phyloP scores from a whole-genome alignment of 306 rosid species.

The Prunus mume region DNA sequence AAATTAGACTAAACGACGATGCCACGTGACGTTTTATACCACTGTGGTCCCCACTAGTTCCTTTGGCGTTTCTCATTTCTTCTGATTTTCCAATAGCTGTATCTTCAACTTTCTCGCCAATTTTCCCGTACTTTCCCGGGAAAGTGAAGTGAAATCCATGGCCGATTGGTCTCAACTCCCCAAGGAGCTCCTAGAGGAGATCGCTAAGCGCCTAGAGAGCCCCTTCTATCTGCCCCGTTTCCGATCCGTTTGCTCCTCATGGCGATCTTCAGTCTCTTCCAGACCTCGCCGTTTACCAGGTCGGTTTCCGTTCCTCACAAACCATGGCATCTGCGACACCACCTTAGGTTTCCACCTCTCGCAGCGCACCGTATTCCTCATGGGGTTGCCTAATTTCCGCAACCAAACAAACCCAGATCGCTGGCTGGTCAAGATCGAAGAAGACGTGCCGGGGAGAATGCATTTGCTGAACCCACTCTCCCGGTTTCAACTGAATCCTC shows the following conservation, averaged over 20 bases:
- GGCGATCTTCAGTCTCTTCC: slow-evolving; percentile 48
- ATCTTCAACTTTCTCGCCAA: neutral
- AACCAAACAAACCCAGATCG: slow-evolving; percentile 1
- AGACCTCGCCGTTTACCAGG: slow-evolving; percentile 26
- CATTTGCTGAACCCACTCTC: slow-evolving; percentile 45
- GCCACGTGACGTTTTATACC: too few species aligned
- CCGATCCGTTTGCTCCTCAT: slow-evolving; percentile 64
- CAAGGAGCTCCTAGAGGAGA: slow-evolving; percentile 42
- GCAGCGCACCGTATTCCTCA: slow-evolving; percentile 41
- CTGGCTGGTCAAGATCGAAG: slow-evolving; percentile 53
- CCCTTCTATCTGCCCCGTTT: slow-evolving; percentile 44
- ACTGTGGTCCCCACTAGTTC: too few species aligned
- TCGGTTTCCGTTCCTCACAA: slow-evolving; percentile 48
- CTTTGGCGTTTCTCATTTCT: too few species aligned
- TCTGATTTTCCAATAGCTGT: neutral
- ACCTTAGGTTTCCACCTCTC: slow-evolving; percentile 48
- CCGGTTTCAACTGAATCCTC: slow-evolving; percentile 23
- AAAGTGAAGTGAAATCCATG: slow-evolving; percentile 30
- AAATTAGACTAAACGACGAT: too few species aligned
- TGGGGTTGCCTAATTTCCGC: slow-evolving; percentile 7
- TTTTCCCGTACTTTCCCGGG: neutral
- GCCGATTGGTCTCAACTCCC: slow-evolving; percentile 66
- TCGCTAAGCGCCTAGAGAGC: slow-evolving; percentile 40
- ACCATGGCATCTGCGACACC: slow-evolving; percentile 34
- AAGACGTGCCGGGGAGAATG: slow-evolving; percentile 19